Percentiles rank a stretch among this genome's conserved stretches.
Conservation (phyloP, 805 yeast genomes). For the Saturnispora halmiae region DNA sequence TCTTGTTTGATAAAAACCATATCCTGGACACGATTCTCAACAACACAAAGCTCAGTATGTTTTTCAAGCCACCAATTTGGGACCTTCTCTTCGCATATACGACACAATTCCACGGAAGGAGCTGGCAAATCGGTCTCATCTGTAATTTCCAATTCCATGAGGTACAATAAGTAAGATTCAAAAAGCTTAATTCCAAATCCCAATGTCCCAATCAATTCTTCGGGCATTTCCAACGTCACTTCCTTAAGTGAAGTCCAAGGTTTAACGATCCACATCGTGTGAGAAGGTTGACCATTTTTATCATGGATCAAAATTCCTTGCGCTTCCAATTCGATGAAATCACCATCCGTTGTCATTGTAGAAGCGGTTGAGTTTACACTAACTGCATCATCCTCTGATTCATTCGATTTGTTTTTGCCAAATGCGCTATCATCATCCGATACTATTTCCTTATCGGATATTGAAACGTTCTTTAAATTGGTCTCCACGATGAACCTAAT, state of each 20-base stretch:
- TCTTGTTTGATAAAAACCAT: slow-evolving; percentile 72
- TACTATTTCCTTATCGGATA: neutral
- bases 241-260: slow-evolving; percentile 60
- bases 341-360: slow-evolving; percentile 47
- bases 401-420: neutral
- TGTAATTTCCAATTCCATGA: slow-evolving; percentile 55
- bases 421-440: neutral
- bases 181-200: slow-evolving; percentile 89
- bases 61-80: slow-evolving; percentile 96
- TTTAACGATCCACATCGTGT: slow-evolving; percentile 88
- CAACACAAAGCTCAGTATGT: slow-evolving; percentile 79
- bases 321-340: slow-evolving; percentile 71
- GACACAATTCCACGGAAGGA: slow-evolving; percentile 77
- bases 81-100: slow-evolving; percentile 84
- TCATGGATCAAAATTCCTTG: slow-evolving; percentile 84
- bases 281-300: slow-evolving; percentile 50
- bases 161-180: slow-evolving; percentile 56
- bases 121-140: slow-evolving; percentile 61
- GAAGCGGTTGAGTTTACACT: slow-evolving; percentile 26
- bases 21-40: slow-evolving; percentile 77
- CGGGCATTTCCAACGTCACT: slow-evolving; percentile 60
- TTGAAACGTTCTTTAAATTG: slow-evolving; percentile 13
- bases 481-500: slow-evolving; percentile 55
- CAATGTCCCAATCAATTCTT: slow-evolving; percentile 55
- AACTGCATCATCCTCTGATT: slow-evolving; percentile 20